phyloP scores from a whole-genome alignment of 2,329 filamentous ascomycete genomes.

The Neofusicoccum ribis region DNA sequence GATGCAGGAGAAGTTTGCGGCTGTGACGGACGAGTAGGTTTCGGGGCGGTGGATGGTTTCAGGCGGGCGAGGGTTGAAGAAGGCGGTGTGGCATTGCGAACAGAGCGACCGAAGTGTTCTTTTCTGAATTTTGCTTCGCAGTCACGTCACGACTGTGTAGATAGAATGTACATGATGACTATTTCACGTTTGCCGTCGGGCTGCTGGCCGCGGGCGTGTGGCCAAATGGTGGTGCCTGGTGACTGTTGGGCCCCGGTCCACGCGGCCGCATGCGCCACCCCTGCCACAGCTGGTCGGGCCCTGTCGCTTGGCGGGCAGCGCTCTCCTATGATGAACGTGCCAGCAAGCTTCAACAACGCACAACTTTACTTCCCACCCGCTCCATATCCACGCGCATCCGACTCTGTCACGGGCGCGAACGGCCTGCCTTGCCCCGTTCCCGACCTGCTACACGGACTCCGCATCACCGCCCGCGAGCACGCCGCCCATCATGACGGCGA shows the following conservation, averaged over 20 bases:
- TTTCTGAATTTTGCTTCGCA: slow-evolving; percentile 5
- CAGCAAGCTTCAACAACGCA: slow-evolving; percentile 20
- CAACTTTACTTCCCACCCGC: slow-evolving; percentile 7
- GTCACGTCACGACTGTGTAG: background rate
- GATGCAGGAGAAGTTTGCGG: slow-evolving; percentile 97
- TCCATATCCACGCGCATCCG: slow-evolving; percentile 11
- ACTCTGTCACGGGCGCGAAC: slow-evolving; percentile 1
- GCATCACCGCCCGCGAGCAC: slow-evolving; percentile 9
- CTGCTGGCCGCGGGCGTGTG: background rate
- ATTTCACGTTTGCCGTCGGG: background rate
- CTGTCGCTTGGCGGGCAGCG: slow-evolving; percentile 18
- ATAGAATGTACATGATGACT: slow-evolving; percentile 17
- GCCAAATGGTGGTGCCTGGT: slow-evolving; percentile 1
- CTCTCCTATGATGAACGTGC: slow-evolving; percentile 18
- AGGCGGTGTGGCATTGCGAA: slow-evolving; percentile 5
- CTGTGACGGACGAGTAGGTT: slow-evolving; percentile 85
- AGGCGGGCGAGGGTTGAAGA: background rate
- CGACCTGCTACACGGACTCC: background rate
- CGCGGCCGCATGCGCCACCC: slow-evolving; percentile 9
- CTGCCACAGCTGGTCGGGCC: slow-evolving; percentile 13
- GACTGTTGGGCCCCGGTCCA: slow-evolving; percentile 8
- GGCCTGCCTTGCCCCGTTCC: slow-evolving; percentile 1
- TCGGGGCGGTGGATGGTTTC: slow-evolving; percentile 1
- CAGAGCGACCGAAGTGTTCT: background rate
- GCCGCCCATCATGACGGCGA: slow-evolving; percentile 40